Base-by-base conservation (phyloP, 495 filamentous ascomycete species). In the Penicillium flavigenum region DNA sequence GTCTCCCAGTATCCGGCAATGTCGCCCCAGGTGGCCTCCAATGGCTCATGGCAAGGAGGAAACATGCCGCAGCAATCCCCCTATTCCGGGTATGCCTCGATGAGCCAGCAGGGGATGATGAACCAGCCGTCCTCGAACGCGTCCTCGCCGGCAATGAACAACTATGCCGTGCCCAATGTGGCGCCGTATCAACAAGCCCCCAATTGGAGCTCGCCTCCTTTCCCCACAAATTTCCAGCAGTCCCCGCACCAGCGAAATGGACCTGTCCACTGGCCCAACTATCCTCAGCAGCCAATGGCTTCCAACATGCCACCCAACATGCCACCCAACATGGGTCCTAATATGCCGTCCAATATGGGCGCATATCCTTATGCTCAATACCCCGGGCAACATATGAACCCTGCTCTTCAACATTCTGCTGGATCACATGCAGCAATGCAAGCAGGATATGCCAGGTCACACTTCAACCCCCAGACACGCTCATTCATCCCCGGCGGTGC, bases 401-500 rank as follows among this genome's bases (percentile, higher is more conserved):
- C 84, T 39, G 81, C 84, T 51, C 79, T 86, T 42, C 85, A 87
- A 66, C 84, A 64, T 51, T 62, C 60, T 41, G 24, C 72, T 47
- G 74, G 80, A 46, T 80, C 86, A 57, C 89, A 94, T 67, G 86
- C 88, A 29, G 86, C 88, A 29, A 81, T 96, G 42, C 89, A 90
- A 14, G 90, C 88, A 17, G 91, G 86, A 71, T 95, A 88, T 70
- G 88, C 85, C 65, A 79, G 91, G 22, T 88, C 90, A 64, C 82
- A 88, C 20, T 96, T 97, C 78, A 96, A 97, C 63, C 92, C 92
- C 0, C 91, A 96, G 71, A 96, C 89, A 11, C 88, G 92, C 57
- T 85, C 90, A 3, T 97, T 97, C 65, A 82, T 96, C 42, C 92
- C 92, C 20, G 79, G 81, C 20, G 65, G 68, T 43, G 56, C 69